Conservation (phyloP, 2,329 filamentous ascomycete genomes). For the Tolypocladium ovalisporum region DNA sequence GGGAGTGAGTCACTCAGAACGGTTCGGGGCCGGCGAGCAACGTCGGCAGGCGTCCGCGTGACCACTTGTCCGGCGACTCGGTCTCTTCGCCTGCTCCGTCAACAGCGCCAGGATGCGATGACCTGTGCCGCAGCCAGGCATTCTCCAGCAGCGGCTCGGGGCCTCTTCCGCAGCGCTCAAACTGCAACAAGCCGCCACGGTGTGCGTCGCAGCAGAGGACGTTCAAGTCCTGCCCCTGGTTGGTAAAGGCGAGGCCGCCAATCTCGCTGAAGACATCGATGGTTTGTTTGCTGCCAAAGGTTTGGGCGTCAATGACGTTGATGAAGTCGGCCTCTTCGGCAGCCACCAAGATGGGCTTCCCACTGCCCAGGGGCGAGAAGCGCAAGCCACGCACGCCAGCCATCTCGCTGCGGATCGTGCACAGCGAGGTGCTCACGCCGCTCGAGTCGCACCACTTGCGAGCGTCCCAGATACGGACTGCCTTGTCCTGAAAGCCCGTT, state of each 20-base stretch:
- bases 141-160: constrained; percentile 14
- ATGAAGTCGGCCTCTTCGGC: constrained; percentile 69
- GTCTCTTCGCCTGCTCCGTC: constrained; percentile 2
- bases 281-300: constrained; percentile 54
- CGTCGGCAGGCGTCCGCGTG: constrained; percentile 1
- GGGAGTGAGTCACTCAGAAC: constrained; percentile 5
- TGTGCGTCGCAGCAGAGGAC: constrained; percentile 55
- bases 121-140: constrained; percentile 5
- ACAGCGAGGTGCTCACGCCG: constrained; percentile 35
- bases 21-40: constrained; percentile 11
- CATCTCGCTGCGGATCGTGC: constrained; percentile 52
- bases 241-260: constrained; percentile 55
- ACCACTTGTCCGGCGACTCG: constrained; percentile 1
- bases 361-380: constrained; percentile 62
- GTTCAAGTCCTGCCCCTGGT: constrained; percentile 57
- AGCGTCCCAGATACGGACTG: constrained; percentile 66
- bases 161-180: constrained; percentile 34
- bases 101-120: not conserved
- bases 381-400: constrained; percentile 57
- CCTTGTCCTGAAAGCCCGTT: constrained; percentile 66
- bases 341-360: constrained; percentile 54
- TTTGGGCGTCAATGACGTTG: constrained; percentile 58
- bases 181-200: constrained; percentile 56
- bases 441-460: constrained; percentile 51
- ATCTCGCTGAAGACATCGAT: constrained; percentile 68